Percentiles rank a stretch among this genome's conserved stretches.
Conservation (phyloP, 495 filamentous ascomycete species). For the Choiromyces venosus region DNA sequence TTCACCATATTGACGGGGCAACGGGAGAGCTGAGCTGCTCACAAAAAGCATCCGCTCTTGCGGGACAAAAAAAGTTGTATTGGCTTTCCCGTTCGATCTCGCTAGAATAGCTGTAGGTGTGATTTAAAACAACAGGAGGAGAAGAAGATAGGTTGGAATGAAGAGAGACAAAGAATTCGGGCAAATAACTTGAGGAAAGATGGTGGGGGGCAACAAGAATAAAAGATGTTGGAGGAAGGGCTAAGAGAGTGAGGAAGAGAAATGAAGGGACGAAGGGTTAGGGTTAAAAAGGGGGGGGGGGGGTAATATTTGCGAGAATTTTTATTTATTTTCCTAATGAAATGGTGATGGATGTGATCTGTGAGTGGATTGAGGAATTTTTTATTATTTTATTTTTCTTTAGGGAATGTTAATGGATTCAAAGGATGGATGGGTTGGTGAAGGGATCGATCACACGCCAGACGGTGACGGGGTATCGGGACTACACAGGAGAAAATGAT, state of each 20-base stretch:
- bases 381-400: conserved; percentile 8
- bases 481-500: neutral
- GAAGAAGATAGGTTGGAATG: neutral
- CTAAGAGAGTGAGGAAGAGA: neutral
- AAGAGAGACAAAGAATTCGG: neutral
- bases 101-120: neutral
- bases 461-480: neutral
- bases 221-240: neutral
- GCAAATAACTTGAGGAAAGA: neutral
- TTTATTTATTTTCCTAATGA: conserved; percentile 14
- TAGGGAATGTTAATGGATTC: conserved; percentile 15
- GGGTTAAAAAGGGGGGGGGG: conserved; percentile 8
- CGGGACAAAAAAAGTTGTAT: neutral
- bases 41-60: neutral
- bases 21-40: neutral
- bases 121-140: neutral
- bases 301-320: neutral
- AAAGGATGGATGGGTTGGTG: neutral
- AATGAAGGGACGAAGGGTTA: conserved; percentile 7
- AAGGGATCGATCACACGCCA: neutral
- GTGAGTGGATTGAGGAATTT: conserved; percentile 5
- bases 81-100: neutral
- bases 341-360: neutral
- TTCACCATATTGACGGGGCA: conserved; percentile 19
- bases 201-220: conserved; percentile 1